Percentiles rank a stretch among this genome's conserved stretches.
phyloP scores from a whole-genome alignment of 2,329 filamentous ascomycete species.

The Cytospora mali region DNA sequence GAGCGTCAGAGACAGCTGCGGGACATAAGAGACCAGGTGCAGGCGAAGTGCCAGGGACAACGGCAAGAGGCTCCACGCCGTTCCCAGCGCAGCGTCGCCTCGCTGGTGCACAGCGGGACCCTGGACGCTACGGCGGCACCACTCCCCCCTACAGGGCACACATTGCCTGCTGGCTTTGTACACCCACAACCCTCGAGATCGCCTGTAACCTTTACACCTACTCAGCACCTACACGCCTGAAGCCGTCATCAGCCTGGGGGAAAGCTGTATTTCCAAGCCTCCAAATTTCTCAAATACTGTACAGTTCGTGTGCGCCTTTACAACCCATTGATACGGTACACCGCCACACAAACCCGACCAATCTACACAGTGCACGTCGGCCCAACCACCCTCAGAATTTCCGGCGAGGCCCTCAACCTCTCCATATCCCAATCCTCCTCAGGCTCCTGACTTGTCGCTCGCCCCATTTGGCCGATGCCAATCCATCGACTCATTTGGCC shows the following conservation, averaged over 20 bases:
- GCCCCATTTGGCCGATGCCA: slow-evolving; percentile 17
- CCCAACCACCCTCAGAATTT: slow-evolving; percentile 2
- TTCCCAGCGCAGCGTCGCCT: neutral
- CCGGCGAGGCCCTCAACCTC: slow-evolving; percentile 9
- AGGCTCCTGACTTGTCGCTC: slow-evolving; percentile 17
- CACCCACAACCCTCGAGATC: neutral
- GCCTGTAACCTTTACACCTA: neutral
- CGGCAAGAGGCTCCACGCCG: slow-evolving; percentile 14
- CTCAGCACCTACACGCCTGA: neutral
- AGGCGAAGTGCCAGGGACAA: slow-evolving; percentile 19
- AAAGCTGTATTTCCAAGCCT: neutral
- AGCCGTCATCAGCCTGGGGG: neutral
- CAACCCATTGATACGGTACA: neutral
- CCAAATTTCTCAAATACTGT: neutral
- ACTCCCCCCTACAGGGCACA: neutral
- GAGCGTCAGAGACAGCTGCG: slow-evolving; percentile 18
- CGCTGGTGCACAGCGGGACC: slow-evolving; percentile 4
- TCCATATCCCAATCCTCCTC: slow-evolving; percentile 17
- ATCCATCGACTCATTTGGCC: slow-evolving; percentile 24
- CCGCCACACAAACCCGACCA: neutral
- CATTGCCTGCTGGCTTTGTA: neutral
- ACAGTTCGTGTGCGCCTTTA: neutral
- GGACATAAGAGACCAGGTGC: slow-evolving; percentile 12
- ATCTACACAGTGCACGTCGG: neutral
- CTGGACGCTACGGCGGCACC: slow-evolving; percentile 7